Base-by-base conservation (phyloP, 2,329 filamentous ascomycete genomes). In the Neonectria coccinea region DNA sequence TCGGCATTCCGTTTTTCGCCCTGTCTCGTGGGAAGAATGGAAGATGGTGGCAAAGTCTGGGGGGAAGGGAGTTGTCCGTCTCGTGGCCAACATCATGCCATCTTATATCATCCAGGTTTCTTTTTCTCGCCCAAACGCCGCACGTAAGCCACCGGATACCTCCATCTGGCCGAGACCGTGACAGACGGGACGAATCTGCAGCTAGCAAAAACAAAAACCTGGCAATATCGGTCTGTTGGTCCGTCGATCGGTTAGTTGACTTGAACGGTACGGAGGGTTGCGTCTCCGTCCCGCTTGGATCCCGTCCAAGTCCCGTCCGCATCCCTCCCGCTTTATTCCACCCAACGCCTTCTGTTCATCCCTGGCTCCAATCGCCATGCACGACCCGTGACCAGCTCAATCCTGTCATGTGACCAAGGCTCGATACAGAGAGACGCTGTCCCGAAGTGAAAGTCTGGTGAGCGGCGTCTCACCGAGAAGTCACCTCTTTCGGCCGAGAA, bases 151-250 rank as follows among this genome's bases (percentile, higher is more conserved):
- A 57, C 47, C 52, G 45, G 33, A 57, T 22, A 56, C 54, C 48
- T 62, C 63, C 58, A 45, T 68, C 56, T 51, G 53, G 36, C 67
- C 60, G 63, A 67, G 65, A 52, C 31, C 27, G 27, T 27, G 20
- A 45, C 20, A 39, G 16, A 54, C 42, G 51, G 22, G 25, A 53
- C 25, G 55, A 54, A 56, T 56, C 44, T 64, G 64, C 56, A 59
- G 50, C 54, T 52, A 56, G 41, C 33, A 27, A n/a, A 41, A 42
- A 29, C 22, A 53, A 29, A 25, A 39, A 48, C 39, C 45, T 52
- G 20, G 58, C 45, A 63, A 54, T 56, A 39, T 42, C 50, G 22
- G 9, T 11, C n/a, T 53, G 45, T 64, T 56, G 64, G 50, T 51
- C 56, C 29, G 18, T 22, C 57, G 50, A 36, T 54, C 54, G 22